A percentile compares a stretch with the other conserved stretches of the same genome.
Evolutionary conservation across 805 yeast genomes (phyloP).

Genomic region (Wickerhamomyces rabaulensis): DNA sequence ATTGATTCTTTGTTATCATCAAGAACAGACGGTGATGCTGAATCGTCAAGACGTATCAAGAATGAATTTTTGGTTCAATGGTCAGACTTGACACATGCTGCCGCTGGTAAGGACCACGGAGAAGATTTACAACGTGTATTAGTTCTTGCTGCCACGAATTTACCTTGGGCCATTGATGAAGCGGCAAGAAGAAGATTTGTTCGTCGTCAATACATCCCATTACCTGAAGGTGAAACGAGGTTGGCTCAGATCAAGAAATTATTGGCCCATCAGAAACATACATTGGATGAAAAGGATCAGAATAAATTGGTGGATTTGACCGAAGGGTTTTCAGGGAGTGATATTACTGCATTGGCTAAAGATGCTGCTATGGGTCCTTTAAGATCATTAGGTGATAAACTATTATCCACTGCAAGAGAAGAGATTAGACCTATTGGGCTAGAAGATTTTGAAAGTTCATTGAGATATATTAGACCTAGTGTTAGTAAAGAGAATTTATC

Average conservation of each 20-base stretch:
- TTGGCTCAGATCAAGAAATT: slow-evolving; percentile 66
- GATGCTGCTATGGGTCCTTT: slow-evolving; percentile 99
- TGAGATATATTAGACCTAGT: slow-evolving; percentile 80
- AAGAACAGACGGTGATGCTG: slow-evolving; percentile 78
- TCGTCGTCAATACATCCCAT: slow-evolving; percentile 87
- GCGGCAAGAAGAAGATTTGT: slow-evolving; percentile 95
- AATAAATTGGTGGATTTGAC: slow-evolving; percentile 59
- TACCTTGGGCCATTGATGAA: slow-evolving; percentile 97
- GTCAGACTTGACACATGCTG: slow-evolving; percentile 89
- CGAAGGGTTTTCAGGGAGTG: slow-evolving; percentile 89
- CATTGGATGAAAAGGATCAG: slow-evolving; percentile 59
- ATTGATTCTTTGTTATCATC: slow-evolving; percentile 86
- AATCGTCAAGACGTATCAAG: slow-evolving; percentile 85
- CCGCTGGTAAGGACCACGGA: slow-evolving; percentile 49
- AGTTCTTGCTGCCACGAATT: slow-evolving; percentile 89
- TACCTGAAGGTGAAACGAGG: slow-evolving; percentile 86
- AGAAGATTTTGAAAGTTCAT: slow-evolving; percentile 71
- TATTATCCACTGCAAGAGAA: slow-evolving; percentile 63
- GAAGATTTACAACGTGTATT: slow-evolving; percentile 52
- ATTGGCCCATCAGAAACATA: slow-evolving; percentile 61
- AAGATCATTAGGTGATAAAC: slow-evolving; percentile 80
- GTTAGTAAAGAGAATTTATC: slow-evolving; percentile 76
- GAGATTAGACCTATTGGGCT: slow-evolving; percentile 72
- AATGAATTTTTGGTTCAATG: slow-evolving; percentile 94
- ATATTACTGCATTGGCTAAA: slow-evolving; percentile 90